Evolutionary conservation across 129 eudicot genomes (phyloP).

Genomic region (Flaveria robusta): DNA sequence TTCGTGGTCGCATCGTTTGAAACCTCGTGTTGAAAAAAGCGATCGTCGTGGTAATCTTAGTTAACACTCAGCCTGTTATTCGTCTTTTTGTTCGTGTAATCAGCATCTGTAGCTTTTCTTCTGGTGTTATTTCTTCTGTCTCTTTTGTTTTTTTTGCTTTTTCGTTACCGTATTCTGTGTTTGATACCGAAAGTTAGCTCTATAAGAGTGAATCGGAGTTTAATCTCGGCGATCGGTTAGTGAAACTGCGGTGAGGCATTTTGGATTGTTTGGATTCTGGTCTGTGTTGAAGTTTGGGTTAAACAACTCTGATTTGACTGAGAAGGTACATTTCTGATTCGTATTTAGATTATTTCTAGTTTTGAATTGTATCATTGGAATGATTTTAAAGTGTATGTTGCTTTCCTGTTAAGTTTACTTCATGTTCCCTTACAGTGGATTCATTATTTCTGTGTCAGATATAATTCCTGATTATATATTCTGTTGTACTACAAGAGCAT

Average conservation of each 20-base stretch:
- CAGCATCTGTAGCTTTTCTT: constrained; percentile 10
- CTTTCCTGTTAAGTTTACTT: background rate
- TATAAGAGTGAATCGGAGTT: constrained; percentile 21
- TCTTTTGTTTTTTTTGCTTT: background rate
- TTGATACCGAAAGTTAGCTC: background rate
- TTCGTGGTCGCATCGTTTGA: constrained; percentile 69
- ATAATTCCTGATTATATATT: background rate
- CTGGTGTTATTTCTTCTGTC: background rate
- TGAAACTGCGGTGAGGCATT: background rate
- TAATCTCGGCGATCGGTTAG: background rate
- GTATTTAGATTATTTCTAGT: background rate
- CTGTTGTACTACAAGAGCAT: background rate
- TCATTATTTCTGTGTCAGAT: background rate
- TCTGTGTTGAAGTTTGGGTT: constrained; percentile 5
- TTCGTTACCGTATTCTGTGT: background rate
- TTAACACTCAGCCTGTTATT: constrained; percentile 46
- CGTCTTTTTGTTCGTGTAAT: background rate
- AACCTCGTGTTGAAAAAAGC: constrained; percentile 66
- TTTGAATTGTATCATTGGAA: background rate
- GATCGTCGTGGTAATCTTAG: constrained; percentile 98
- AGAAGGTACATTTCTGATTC: background rate
- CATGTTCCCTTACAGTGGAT: background rate
- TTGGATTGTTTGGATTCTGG: constrained; percentile 1
- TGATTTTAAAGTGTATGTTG: background rate
- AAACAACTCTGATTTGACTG: constrained; percentile 5